Percentiles rank a stretch among this genome's conserved stretches.
These are phyloP conservation scores for Cunninghamia lanceolata DNA, from an alignment of 75 land plant genomes.

Conservation along the genomic window DNA sequence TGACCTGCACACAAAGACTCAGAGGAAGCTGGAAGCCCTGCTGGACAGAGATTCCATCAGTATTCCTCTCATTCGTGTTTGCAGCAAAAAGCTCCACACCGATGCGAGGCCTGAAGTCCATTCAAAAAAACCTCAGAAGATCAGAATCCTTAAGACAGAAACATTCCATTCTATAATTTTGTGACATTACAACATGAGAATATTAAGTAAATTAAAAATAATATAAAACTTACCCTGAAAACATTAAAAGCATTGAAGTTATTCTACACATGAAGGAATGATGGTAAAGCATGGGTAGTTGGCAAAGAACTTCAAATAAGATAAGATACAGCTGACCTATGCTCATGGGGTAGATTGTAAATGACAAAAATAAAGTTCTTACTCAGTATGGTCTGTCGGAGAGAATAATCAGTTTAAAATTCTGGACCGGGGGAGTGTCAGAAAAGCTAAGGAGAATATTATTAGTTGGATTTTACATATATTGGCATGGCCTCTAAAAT, in stretches of 20 bases:
- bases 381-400: neutral
- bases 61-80: slow-evolving; percentile 13
- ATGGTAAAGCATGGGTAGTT: neutral
- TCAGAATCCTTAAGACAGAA: neutral
- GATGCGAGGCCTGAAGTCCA: slow-evolving; percentile 22
- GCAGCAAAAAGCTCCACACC: slow-evolving; percentile 32
- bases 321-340: neutral
- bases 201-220: neutral
- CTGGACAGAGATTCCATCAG: slow-evolving; percentile 14
- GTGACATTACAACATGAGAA: neutral
- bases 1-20: slow-evolving; percentile 35
- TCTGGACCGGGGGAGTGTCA: no score
- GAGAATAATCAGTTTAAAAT: no score
- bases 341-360: neutral
- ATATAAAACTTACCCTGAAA: neutral
- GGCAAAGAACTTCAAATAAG: neutral
- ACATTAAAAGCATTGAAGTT: neutral
- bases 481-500: neutral
- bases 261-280: neutral
- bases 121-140: neutral
- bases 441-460: neutral
- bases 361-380: neutral
- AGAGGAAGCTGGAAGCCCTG: slow-evolving; percentile 28
- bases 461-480: neutral
- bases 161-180: neutral